Evolutionary conservation across 177 flowering plant genomes (phyloP), one percentile per base, ranked within the genome.

Genomic region (Vitis hybrid): DNA sequence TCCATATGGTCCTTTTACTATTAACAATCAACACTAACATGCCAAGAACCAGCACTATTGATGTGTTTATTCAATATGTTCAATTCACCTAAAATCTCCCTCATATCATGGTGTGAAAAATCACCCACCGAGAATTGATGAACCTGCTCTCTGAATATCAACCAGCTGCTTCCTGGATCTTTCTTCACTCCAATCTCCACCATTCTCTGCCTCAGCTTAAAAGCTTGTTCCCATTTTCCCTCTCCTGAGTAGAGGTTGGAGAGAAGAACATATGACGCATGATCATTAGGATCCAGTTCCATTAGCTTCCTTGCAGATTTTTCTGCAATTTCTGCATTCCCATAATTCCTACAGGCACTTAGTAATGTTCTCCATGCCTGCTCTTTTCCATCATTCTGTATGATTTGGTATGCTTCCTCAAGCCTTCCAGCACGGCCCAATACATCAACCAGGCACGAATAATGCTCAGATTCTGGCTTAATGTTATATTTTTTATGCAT

Each of bases 91-190:
- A 65, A 62, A 62, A 75, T 66, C n/a, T 31, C 62, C 62, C 19
- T 66, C 13, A 56, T 62, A 57, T 71, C 68, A 33, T 60, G 66
- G 20, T 65, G 73, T 13, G 71, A 61, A 60, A 56, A 73, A 18
- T 69, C 73, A 26, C 29, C 29, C 15, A 69, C 76, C 13, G 4
- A 64, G 48, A 76, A 76, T 18, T 76, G 61, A 20, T 72, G 66
- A 53, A 72, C 70, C 49, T 22, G 7, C 53, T 73, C 76, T 64
- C 70, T 68, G 67, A 61, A 49, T 31, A 72, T 61, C 60, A 76
- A 60, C 79, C 79, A 72, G 18, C 79, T 76, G 57, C 53, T 76
- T 61, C 79, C 76, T 55, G 76, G 79, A 55, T 72, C 70, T 60
- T 76, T 76, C 64, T 69, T 72, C 39, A 76, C 62, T n/a, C 79